phyloP scores from a whole-genome alignment of 2,329 filamentous ascomycete genomes.

The Aspergillus latus region DNA sequence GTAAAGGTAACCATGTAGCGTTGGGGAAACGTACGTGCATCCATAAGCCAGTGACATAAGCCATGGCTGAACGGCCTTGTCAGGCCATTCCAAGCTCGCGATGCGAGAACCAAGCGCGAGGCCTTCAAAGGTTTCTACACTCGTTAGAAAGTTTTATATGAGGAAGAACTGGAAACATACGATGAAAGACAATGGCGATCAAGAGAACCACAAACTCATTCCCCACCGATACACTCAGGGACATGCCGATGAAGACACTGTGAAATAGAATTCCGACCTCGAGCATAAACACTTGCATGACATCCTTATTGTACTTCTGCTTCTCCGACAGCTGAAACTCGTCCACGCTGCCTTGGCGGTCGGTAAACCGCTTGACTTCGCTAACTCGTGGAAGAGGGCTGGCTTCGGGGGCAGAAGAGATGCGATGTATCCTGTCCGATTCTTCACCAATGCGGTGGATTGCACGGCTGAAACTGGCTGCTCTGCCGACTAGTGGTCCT shows the following conservation, averaged over 20 bases:
- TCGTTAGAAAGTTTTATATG: neutral
- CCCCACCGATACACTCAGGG: constrained; percentile 36
- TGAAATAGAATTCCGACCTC: constrained; percentile 79
- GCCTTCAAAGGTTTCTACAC: constrained; percentile 37
- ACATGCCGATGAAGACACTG: constrained; percentile 55
- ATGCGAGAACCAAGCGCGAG: constrained; percentile 37
- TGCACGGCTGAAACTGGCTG: constrained; percentile 30
- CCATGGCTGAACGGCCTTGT: constrained; percentile 50
- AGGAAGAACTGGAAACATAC: constrained; percentile 21
- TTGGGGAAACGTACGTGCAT: constrained; percentile 39
- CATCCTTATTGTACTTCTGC: constrained; percentile 59
- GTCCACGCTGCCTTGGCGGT: neutral
- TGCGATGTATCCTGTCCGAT: constrained; percentile 23
- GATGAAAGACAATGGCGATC: constrained; percentile 39
- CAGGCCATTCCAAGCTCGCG: constrained; percentile 31
- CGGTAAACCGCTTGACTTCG: constrained; percentile 17
- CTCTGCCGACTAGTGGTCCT: constrained; percentile 29
- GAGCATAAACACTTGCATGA: constrained; percentile 71
- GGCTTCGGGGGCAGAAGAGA: constrained; percentile 24
- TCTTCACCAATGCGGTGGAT: constrained; percentile 30
- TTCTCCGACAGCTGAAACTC: constrained; percentile 3
- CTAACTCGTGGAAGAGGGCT: constrained; percentile 16
- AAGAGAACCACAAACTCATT: constrained; percentile 36
- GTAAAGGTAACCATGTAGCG: neutral
- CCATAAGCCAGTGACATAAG: constrained; percentile 78